A percentile compares a stretch with the other conserved stretches of the same genome.
Evolutionary conservation across 139 green algal genomes (phyloP).

Genomic region (Cymbomonas tetramitiformis): DNA sequence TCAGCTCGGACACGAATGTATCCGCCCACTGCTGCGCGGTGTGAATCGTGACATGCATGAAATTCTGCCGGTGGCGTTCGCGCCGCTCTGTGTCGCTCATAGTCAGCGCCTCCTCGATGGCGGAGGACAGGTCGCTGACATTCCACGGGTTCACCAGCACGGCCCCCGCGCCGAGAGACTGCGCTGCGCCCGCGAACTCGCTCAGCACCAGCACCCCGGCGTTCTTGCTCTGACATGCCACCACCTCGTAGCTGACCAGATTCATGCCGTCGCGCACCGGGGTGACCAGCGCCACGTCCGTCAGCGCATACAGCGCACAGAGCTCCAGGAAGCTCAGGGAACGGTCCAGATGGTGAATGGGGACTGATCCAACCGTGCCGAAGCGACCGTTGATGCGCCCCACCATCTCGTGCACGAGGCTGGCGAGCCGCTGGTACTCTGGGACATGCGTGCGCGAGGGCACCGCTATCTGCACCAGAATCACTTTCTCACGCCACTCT

Average conservation of each 20-base stretch:
- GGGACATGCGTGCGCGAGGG: constrained; percentile 84
- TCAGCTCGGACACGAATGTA: constrained; percentile 92
- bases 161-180: constrained; percentile 64
- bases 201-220: constrained; percentile 87
- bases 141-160: constrained; percentile 98
- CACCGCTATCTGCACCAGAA: constrained; percentile 96
- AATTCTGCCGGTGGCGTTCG: constrained; percentile 86
- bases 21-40: constrained; percentile 80
- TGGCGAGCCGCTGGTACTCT: constrained; percentile 68
- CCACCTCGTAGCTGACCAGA: constrained; percentile 79
- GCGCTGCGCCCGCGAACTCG: constrained; percentile 91
- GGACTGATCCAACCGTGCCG: constrained; percentile 85
- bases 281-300: constrained; percentile 66
- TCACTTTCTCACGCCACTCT: constrained; percentile 83
- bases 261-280: constrained; percentile 82
- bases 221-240: constrained; percentile 69
- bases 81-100: constrained; percentile 55
- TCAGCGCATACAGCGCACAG: constrained; percentile 80
- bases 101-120: constrained; percentile 53
- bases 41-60: constrained; percentile 78
- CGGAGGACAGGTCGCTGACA: constrained; percentile 72
- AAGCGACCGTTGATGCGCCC: constrained; percentile 95
- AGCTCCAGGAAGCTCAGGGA: constrained; percentile 83
- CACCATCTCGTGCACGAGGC: constrained; percentile 95
- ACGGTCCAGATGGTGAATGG: constrained; percentile 86